Base-by-base conservation (phyloP, 768 basidiomycete genomes). In the Tylopilus sp. region DNA sequence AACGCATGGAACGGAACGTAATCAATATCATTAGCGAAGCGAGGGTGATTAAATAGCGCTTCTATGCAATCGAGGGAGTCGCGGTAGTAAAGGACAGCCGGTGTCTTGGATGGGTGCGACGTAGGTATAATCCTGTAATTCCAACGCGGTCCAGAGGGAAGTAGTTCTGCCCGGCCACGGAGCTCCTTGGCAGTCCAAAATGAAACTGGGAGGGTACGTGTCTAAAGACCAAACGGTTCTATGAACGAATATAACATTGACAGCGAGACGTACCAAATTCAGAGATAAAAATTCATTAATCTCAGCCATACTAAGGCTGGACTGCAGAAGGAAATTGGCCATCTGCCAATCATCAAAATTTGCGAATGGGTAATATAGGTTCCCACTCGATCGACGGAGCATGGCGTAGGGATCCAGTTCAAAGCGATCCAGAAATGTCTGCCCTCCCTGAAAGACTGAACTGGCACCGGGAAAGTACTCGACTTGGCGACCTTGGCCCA, bases 321-420 rank as follows among this genome's bases (percentile, higher is more conserved):
- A 30, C 29, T 30, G 7, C 29, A 30, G 29, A 12, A 30, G 29
- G 29, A 30, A 30, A 30, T 30, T 30, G 29, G 29, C 29, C 29
- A 30, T 30, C 29, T 30, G 29, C 29, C 29, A 30, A 30, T 30
- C 29, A n/a, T n/a, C n/a, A 24, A 54, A 48, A n/a, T 62, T 58
- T 9, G 59, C 50, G 49, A 74, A 75, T 25, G 71, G 73, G 47
- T 73, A 72, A 49, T 65, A 74, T 10, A n/a, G n/a, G 11, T 54
- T 54, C n/a, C n/a, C n/a, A n/a, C n/a, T n/a, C n/a, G n/a, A n/a
- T n/a, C n/a, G n/a, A n/a, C n/a, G n/a, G n/a, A n/a, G n/a, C n/a
- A n/a, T n/a, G n/a, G n/a, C n/a, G n/a, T n/a, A n/a, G n/a, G n/a
- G n/a, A n/a, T n/a, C n/a, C n/a, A n/a, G n/a, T n/a, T n/a, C n/a